Evolutionary conservation across 208 protist genomes (phyloP).

Genomic region (Trypanosoma mega): DNA sequence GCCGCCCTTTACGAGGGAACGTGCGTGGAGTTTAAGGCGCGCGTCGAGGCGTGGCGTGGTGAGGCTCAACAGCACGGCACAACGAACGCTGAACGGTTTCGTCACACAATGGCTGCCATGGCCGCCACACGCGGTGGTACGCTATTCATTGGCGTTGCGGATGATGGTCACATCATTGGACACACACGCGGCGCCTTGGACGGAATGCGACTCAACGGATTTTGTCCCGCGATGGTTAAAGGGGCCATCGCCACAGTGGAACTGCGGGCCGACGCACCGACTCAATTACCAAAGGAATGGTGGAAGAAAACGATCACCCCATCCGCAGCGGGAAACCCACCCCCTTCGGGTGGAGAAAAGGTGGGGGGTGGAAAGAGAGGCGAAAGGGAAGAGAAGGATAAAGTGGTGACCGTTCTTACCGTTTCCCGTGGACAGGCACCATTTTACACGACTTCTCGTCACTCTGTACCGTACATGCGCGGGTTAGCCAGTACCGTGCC

Average conservation of each 20-base stretch:
- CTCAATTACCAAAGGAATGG: conserved; percentile 61
- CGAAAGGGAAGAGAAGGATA: conserved; percentile 11
- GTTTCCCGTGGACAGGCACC: conserved; percentile 68
- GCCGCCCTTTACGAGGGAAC: conserved; percentile 46
- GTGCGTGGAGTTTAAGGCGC: conserved; percentile 80
- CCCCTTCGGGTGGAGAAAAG: neutral
- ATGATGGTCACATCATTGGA: conserved; percentile 63
- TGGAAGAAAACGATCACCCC: conserved; percentile 72
- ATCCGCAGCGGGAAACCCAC: no score
- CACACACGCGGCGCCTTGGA: conserved; percentile 44
- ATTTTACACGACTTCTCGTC: conserved; percentile 60
- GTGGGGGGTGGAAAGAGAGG: neutral
- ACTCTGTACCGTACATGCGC: conserved; percentile 67
- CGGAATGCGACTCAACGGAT: conserved; percentile 61
- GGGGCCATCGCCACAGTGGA: conserved; percentile 56
- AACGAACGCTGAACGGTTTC: conserved; percentile 73
- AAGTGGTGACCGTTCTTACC: conserved; percentile 68
- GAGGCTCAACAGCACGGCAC: conserved; percentile 3
- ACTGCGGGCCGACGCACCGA: conserved; percentile 43
- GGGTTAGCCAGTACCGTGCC: conserved; percentile 73
- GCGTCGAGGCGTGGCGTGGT: conserved; percentile 16
- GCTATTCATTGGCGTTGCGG: conserved; percentile 71
- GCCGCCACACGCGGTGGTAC: conserved; percentile 70
- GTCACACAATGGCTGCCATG: conserved; percentile 83
- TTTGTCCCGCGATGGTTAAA: conserved; percentile 85